Base-by-base conservation (phyloP, 2,329 filamentous ascomycete genomes). In the Daldinia sp. region DNA sequence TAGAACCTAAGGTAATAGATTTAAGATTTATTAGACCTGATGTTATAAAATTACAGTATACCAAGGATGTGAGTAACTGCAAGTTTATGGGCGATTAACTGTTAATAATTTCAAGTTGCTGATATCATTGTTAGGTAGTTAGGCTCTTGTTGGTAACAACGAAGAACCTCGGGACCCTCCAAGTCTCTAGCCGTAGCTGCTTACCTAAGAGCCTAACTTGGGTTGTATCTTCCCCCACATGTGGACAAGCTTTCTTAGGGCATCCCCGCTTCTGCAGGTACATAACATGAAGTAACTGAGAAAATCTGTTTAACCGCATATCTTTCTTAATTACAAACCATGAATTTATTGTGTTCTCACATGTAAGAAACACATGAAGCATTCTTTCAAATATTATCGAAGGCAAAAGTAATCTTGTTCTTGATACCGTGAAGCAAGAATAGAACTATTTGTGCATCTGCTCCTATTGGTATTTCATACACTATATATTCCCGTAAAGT, bases 191-290 rank as follows among this genome's bases (percentile, higher is more conserved):
- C 6, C 2, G 13, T 4, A 13, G 10, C 35, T 15, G 26, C 23
- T 30, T 50, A 50, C 46, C 6, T 30, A 50, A 30, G 26, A 6
- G 33, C 1, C 33, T 30, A 50, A 6, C 20, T 13, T 23, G 44
- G 13, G 5, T 13, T 6, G 30, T 5, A n/a, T 48, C 26, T 4
- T 2, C 28, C 44, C 23, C 44, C 44, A 48, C 44, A 46, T 26
- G 9, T 20, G 42, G 42, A 42, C 18, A 42, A 23, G n/a, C 39
- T 12, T 46, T 18, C 5, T n/a, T 53, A 18, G 28, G 20, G 56
- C 28, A n/a, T 56, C 58, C 48, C 53, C 58, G 58, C 63, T 61
- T 51, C 46, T 18, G 46, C 46, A 51, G 26, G 46, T 51, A 48
- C 44, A 2, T 48, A 15, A 48, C 5, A 7, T 61, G 48, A n/a